phyloP scores from a whole-genome alignment of 2,329 filamentous ascomycete genomes.

The Biscogniauxia mediterranea region DNA sequence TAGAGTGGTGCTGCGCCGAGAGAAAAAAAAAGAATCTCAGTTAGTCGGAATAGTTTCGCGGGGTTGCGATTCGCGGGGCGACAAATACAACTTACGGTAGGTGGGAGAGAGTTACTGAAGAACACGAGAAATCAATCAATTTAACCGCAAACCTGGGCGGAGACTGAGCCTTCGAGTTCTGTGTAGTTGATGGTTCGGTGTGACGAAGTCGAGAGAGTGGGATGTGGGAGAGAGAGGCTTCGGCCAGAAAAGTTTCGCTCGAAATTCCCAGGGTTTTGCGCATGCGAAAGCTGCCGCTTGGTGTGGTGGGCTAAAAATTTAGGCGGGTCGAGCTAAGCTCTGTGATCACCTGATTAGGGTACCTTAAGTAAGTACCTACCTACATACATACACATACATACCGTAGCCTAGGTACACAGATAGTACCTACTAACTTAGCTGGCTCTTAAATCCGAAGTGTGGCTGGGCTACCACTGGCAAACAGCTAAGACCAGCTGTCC shows the following conservation, averaged over 20 bases:
- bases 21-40: conserved; percentile 4
- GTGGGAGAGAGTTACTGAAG: conserved; percentile 35
- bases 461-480: conserved; percentile 8
- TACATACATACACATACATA: too few relatives aligned
- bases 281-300: conserved; percentile 11
- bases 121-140: conserved; percentile 98
- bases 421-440: too few relatives aligned
- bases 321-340: conserved; percentile 8
- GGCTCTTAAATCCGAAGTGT: conserved; percentile 3
- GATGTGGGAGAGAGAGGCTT: conserved; percentile 21
- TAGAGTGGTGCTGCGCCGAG: conserved; percentile 35
- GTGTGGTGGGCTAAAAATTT: conserved; percentile 12
- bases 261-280: conserved; percentile 20
- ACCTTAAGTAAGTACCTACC: conserved; percentile 10
- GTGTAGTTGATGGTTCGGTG: conserved; percentile 30
- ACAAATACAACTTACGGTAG: conserved; percentile 35
- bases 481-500: conserved; percentile 6
- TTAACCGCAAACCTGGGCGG: conserved; percentile 96
- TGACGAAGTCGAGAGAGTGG: conserved; percentile 33
- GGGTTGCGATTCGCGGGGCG: conserved; percentile 5
- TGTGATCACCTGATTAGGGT: conserved; percentile 33
- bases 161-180: conserved; percentile 99
- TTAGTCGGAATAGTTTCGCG: conserved; percentile 15
- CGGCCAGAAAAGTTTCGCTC: conserved; percentile 27
- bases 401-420: too few relatives aligned